Evolutionary conservation across 257 asterid genomes (phyloP).

Genomic region (Hygrophila difformis): DNA sequence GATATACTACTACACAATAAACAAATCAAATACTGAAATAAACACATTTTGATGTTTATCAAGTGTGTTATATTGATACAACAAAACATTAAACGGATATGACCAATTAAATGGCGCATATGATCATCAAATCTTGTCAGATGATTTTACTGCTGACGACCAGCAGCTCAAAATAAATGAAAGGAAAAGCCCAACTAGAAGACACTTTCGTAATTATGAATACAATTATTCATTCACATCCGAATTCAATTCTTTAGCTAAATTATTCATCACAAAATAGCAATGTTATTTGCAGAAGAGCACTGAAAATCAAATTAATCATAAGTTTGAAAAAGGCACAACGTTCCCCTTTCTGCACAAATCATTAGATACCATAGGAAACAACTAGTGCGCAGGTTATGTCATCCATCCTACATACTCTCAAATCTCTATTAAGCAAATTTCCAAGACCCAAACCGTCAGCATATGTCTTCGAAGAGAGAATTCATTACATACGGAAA

Average conservation of each 20-base stretch:
- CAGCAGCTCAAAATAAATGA: no score
- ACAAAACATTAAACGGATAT: no score
- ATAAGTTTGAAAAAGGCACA: neutral
- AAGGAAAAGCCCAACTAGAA: no score
- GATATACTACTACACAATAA: no score
- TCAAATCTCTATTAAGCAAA: no score
- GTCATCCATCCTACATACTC: no score
- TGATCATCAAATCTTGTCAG: no score
- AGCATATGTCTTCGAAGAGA: conserved; percentile 2
- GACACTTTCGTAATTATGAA: neutral
- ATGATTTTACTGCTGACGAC: no score
- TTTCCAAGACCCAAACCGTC: neutral
- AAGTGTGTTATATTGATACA: no score
- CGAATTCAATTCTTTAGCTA: neutral
- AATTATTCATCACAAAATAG: neutral
- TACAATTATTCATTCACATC: neutral
- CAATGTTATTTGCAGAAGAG: neutral
- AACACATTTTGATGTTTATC: no score
- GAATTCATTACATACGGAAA: conserved; percentile 6
- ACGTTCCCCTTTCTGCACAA: neutral
- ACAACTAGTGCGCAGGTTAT: neutral
- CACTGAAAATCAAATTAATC: neutral
- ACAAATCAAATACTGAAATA: no score
- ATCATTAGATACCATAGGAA: neutral
- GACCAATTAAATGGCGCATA: no score